phyloP scores from a whole-genome alignment of 2,329 filamentous ascomycete species.

The Cercospora nicotianae region DNA sequence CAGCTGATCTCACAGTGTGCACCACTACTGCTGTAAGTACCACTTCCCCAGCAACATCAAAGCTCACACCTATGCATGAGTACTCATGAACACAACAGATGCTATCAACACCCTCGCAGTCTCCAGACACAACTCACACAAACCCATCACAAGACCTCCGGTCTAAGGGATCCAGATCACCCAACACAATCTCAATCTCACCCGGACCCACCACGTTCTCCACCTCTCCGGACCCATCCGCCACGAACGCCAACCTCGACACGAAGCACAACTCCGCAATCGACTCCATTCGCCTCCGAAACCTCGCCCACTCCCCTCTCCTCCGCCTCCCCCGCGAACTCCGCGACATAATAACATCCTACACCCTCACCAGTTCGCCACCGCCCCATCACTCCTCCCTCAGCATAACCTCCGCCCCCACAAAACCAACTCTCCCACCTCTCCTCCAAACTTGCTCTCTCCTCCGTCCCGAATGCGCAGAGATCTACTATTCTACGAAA shows the following conservation, averaged over 20 bases:
- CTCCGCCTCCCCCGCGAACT: constrained; percentile 19
- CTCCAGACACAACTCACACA: background rate
- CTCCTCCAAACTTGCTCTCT: constrained; percentile 2
- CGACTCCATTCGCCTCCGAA: constrained; percentile 3
- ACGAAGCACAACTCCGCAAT: background rate
- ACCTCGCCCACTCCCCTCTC: constrained; percentile 8
- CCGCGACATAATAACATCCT: constrained; percentile 14
- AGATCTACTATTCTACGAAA: constrained; percentile 14
- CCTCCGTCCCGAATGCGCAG: constrained; percentile 14
- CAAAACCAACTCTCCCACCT: constrained; percentile 6
- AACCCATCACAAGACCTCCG: background rate
- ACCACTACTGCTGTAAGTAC: background rate
- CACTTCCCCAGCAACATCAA: background rate
- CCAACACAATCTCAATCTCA: background rate
- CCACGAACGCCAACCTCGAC: background rate
- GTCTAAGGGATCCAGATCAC: background rate
- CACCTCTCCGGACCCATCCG: background rate
- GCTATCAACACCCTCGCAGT: background rate
- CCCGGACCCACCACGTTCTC: background rate
- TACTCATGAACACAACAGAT: background rate
- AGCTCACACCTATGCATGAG: background rate
- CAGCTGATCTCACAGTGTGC: background rate
- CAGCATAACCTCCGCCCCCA: background rate
- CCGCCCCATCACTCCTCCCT: constrained; percentile 1
- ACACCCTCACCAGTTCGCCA: background rate